A percentile compares a stretch with the other conserved stretches of the same genome.
phyloP scores from a whole-genome alignment of 2,329 filamentous ascomycete species.

The Arthrobotrys pseudoclavata region DNA sequence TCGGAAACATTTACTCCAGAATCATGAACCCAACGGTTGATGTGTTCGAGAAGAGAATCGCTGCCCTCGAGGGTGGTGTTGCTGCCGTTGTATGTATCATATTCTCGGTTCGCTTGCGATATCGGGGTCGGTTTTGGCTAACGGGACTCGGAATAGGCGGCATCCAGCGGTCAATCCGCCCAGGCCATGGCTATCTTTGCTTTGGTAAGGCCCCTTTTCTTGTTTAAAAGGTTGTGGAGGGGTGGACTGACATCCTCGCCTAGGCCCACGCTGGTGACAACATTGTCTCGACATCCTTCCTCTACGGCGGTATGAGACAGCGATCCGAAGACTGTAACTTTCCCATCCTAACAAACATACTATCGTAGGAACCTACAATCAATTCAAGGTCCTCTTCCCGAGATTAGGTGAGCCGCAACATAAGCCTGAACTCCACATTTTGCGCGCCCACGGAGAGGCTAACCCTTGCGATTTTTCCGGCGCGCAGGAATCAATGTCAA shows the following conservation, averaged over 20 bases:
- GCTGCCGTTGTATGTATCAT: constrained; percentile 74
- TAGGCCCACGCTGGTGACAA: constrained; percentile 87
- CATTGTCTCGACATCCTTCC: constrained; percentile 88
- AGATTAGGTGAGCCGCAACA: constrained; percentile 70
- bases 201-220: constrained; percentile 67
- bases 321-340: neutral
- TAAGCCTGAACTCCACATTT: neutral
- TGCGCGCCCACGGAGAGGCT: neutral
- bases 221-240: neutral
- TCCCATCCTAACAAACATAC: neutral
- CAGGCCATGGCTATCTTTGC: constrained; percentile 91
- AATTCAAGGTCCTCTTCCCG: constrained; percentile 90
- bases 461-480: constrained; percentile 21
- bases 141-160: constrained; percentile 68
- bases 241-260: neutral
- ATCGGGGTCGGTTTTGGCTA: neutral
- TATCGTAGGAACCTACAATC: constrained; percentile 80
- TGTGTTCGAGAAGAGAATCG: constrained; percentile 95
- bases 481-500: constrained; percentile 81
- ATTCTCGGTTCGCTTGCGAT: neutral
- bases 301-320: constrained; percentile 78
- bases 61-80: constrained; percentile 92
- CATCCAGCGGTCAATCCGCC: constrained; percentile 87
- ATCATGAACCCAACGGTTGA: constrained; percentile 97
- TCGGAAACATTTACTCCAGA: constrained; percentile 97